Evolutionary conservation across 139 green algal genomes (phyloP).

Genomic region (Tetraselmis chui): DNA sequence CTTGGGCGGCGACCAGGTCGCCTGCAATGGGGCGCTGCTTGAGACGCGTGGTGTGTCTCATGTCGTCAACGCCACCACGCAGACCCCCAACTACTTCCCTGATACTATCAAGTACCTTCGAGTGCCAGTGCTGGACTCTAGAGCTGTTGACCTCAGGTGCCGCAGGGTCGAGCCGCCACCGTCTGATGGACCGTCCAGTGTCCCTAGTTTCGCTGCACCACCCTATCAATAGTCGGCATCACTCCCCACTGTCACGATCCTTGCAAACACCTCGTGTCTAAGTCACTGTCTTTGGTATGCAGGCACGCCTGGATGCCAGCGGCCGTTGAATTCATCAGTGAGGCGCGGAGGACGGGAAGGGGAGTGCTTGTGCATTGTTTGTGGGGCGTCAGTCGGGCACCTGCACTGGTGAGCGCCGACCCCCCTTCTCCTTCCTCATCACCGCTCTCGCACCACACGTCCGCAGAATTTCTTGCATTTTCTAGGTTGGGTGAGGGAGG

Average conservation of each 20-base stretch:
- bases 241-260: too few species aligned
- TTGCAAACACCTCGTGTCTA: too few species aligned
- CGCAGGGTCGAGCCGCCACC: too few species aligned
- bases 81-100: not conserved
- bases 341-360: not conserved
- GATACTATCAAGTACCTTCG: not conserved
- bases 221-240: too few species aligned
- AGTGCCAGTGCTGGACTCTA: not conserved
- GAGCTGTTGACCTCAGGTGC: not conserved
- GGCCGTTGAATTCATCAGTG: not conserved
- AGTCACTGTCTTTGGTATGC: too few species aligned
- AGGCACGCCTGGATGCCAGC: not conserved
- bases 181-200: too few species aligned
- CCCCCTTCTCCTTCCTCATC: not conserved
- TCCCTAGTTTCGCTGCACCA: too few species aligned
- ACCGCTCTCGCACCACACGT: too few species aligned
- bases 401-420: not conserved
- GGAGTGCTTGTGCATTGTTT: not conserved
- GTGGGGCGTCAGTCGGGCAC: not conserved
- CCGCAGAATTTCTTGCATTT: too few species aligned
- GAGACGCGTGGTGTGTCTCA: not conserved
- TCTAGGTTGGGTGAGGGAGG: too few species aligned
- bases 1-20: not conserved
- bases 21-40: not conserved
- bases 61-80: not conserved